Percentiles rank a stretch among this genome's conserved stretches.
Evolutionary conservation across 805 yeast species (phyloP).

Genomic region (Schwanniomyces sp.): DNA sequence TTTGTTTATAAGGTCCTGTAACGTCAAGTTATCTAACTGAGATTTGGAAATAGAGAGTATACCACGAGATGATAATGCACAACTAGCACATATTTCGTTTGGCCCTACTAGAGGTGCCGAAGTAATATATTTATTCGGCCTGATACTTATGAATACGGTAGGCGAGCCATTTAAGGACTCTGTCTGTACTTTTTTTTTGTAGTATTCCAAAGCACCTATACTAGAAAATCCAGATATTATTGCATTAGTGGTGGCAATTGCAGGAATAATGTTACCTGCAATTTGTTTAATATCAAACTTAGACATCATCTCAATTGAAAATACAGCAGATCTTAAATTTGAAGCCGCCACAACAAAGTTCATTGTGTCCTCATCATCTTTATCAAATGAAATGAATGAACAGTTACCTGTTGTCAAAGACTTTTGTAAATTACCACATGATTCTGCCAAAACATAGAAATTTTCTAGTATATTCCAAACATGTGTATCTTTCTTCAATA

Average conservation of each 20-base stretch:
- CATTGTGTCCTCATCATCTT: conserved; percentile 91
- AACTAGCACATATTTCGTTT: conserved; percentile 70
- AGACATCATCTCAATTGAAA: conserved; percentile 67
- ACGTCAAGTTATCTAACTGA: conserved; percentile 26
- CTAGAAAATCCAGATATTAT: conserved; percentile 89
- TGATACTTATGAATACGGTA: conserved; percentile 39
- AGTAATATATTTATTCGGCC: conserved; percentile 63
- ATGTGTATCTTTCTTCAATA: conserved; percentile 36
- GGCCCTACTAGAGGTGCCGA: conserved; percentile 62
- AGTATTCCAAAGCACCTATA: conserved; percentile 63
- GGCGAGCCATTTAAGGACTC: conserved; percentile 22
- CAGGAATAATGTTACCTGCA: conserved; percentile 98
- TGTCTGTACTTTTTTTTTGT: conserved; percentile 13
- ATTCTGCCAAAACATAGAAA: conserved; percentile 52
- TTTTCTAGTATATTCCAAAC: conserved; percentile 67
- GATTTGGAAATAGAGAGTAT: conserved; percentile 35
- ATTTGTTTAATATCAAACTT: conserved; percentile 89
- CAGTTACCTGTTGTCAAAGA: conserved; percentile 42
- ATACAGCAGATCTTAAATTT: conserved; percentile 70
- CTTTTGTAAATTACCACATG: conserved; percentile 49
- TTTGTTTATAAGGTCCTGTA: conserved; percentile 52
- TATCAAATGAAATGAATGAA: conserved; percentile 67
- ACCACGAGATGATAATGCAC: conserved; percentile 55
- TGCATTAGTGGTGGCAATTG: conserved; percentile 97
- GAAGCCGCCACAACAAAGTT: conserved; percentile 86